A percentile compares a stretch with the other conserved stretches of the same genome.
Conservation (phyloP, 805 yeast genomes). For the Ogataea dorogensis region DNA sequence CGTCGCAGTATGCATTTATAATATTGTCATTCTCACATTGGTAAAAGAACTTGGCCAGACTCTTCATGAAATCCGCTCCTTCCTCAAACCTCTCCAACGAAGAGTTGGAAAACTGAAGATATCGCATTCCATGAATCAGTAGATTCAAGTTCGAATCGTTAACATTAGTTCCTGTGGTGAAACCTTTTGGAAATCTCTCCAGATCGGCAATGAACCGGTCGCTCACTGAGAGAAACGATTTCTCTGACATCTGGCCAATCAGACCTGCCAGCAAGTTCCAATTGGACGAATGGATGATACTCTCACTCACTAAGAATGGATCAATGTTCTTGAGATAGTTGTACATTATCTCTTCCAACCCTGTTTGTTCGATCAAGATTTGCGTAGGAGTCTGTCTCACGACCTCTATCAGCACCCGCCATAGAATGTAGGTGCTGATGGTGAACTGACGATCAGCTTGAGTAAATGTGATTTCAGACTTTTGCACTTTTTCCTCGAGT, state of each 20-base stretch:
- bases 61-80: constrained; percentile 83
- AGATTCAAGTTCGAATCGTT: constrained; percentile 59
- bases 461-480: constrained; percentile 64
- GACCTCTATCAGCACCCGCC: constrained; percentile 89
- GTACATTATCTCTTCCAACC: constrained; percentile 89
- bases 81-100: constrained; percentile 92
- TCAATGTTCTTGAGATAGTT: constrained; percentile 86
- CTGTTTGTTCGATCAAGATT: constrained; percentile 71
- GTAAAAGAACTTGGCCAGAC: constrained; percentile 79
- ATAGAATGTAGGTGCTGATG: constrained; percentile 82
- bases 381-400: constrained; percentile 83
- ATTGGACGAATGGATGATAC: constrained; percentile 80
- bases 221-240: constrained; percentile 80
- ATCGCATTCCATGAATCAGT: constrained; percentile 89
- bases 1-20: constrained; percentile 80
- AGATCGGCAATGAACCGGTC: constrained; percentile 91
- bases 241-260: constrained; percentile 86
- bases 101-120: constrained; percentile 70
- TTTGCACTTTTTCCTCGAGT: constrained; percentile 31
- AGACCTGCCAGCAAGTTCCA: constrained; percentile 91
- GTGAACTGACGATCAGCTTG: constrained; percentile 85
- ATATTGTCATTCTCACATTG: constrained; percentile 64
- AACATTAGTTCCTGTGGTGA: constrained; percentile 33
- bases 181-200: constrained; percentile 68
- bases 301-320: constrained; percentile 62